These are phyloP conservation scores for Encephalitozoon intestinalis DNA, from an alignment of 371 early-diverging fungal species.

Conservation along the genomic window DNA sequence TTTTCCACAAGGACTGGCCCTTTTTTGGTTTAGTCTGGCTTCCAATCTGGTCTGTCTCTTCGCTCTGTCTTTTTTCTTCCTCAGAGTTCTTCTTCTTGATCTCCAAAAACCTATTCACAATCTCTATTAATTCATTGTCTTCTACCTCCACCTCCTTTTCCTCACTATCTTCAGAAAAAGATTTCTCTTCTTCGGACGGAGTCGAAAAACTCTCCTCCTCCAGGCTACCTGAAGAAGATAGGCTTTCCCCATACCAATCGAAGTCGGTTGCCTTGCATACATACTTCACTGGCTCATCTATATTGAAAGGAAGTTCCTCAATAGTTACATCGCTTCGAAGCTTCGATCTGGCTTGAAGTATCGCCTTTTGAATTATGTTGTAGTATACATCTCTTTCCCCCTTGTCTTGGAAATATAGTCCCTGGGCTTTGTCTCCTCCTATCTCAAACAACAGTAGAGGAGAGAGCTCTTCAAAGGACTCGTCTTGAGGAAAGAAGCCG, in stretches of 20 bases:
- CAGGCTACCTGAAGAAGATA: not conserved
- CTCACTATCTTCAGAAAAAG: not conserved
- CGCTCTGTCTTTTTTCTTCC: not conserved
- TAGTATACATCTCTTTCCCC: conserved; percentile 23
- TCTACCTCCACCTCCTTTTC: not conserved
- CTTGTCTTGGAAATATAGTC: conserved; percentile 42
- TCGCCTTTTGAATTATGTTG: conserved; percentile 5
- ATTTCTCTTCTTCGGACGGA: not conserved
- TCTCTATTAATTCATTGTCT: not conserved
- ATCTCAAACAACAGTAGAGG: conserved; percentile 31
- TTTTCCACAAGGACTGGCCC: not conserved
- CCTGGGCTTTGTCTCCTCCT: not conserved
- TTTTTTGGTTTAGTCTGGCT: not conserved
- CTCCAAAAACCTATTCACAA: not conserved
- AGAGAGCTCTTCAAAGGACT: not conserved
- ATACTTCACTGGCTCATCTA: not conserved
- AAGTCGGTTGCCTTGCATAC: not conserved
- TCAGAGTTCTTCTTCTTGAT: not conserved
- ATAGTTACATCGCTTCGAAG: not conserved
- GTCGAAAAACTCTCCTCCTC: not conserved
- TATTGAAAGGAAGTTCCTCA: not conserved
- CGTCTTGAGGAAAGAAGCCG: conserved; percentile 21
- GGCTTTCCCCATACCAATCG: not conserved
- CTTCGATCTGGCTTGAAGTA: not conserved
- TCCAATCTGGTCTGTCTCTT: not conserved